Percentiles rank a stretch among this genome's conserved stretches.
Conservation (phyloP, 2,329 filamentous ascomycete genomes). For the Volutella citrinella region DNA sequence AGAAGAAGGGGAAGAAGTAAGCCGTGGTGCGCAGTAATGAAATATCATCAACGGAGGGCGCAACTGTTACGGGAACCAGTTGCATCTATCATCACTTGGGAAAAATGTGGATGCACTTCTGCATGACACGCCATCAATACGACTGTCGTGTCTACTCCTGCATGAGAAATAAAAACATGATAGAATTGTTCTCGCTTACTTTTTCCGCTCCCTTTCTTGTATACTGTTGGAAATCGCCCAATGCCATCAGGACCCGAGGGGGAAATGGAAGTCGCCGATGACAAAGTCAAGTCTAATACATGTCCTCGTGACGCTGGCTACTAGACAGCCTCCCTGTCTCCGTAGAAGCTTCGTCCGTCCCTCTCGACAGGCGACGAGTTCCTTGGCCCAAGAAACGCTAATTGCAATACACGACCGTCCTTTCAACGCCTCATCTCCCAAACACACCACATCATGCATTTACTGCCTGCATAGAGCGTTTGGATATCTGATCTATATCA, state of each 20-base stretch:
- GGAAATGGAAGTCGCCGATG: too few species aligned
- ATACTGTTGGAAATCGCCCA: too few species aligned
- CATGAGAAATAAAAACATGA: not conserved
- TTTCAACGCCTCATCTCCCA: constrained; percentile 8
- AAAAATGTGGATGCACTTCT: too few species aligned
- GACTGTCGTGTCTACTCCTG: not conserved
- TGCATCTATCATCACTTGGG: too few species aligned
- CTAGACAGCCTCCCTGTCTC: too few species aligned
- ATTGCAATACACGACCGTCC: constrained; percentile 22
- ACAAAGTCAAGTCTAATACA: not conserved
- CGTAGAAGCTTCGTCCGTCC: constrained; percentile 1
- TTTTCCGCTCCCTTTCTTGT: constrained; percentile 5
- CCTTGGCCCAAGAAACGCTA: constrained; percentile 26
- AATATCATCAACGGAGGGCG: too few species aligned
- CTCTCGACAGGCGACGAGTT: too few species aligned
- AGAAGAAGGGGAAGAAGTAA: constrained; percentile 53
- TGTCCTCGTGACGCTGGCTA: too few species aligned
- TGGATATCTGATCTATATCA: constrained; percentile 28
- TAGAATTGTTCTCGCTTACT: constrained; percentile 8
- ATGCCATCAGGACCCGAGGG: too few species aligned
- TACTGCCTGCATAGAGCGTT: constrained; percentile 29
- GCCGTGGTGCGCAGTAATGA: too few species aligned
- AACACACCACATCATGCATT: constrained; percentile 31
- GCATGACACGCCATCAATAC: not conserved
- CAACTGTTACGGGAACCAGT: too few species aligned